Evolutionary conservation across 1,139 yeast species (phyloP).

Genomic region (Taphrina populina): DNA sequence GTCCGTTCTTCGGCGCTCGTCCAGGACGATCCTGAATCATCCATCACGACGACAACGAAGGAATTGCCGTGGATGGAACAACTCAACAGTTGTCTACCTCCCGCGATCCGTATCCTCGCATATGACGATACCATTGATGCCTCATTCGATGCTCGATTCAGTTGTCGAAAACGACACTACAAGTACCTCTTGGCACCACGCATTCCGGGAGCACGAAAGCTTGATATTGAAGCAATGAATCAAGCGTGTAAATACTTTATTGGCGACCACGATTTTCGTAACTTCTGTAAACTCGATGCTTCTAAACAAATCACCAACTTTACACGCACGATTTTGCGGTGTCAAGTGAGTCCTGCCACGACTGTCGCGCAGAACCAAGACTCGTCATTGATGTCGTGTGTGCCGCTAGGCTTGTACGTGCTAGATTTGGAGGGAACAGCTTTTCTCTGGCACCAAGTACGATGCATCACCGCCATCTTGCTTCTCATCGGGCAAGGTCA

Average conservation of each 20-base stretch:
- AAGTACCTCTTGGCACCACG: slow-evolving; percentile 62
- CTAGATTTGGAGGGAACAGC: slow-evolving; percentile 86
- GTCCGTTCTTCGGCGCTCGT: slow-evolving; percentile 63
- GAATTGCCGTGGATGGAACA: slow-evolving; percentile 78
- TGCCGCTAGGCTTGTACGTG: slow-evolving; percentile 51
- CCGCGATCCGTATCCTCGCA: slow-evolving; percentile 78
- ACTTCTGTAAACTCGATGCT: slow-evolving; percentile 92
- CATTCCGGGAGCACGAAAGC: slow-evolving; percentile 41
- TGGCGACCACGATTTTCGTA: slow-evolving; percentile 88
- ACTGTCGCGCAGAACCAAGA: slow-evolving; percentile 9
- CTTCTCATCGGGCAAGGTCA: slow-evolving; percentile 75
- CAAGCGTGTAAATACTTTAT: slow-evolving; percentile 63
- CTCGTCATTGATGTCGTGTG: slow-evolving; percentile 28
- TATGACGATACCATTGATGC: slow-evolving; percentile 78
- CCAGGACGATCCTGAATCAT: not conserved
- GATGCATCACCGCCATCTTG: slow-evolving; percentile 87
- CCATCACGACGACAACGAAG: slow-evolving; percentile 49
- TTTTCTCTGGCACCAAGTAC: slow-evolving; percentile 96
- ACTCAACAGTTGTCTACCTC: slow-evolving; percentile 73
- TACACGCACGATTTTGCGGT: slow-evolving; percentile 56
- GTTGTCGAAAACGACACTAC: slow-evolving; percentile 80
- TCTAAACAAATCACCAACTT: slow-evolving; percentile 85
- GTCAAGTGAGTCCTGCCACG: slow-evolving; percentile 49
- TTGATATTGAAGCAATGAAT: slow-evolving; percentile 67
- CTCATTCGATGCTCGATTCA: slow-evolving; percentile 87